These are phyloP conservation scores for Neodidymelliopsis sp. DNA, from an alignment of 2,329 filamentous ascomycete genomes.

Conservation along the genomic window DNA sequence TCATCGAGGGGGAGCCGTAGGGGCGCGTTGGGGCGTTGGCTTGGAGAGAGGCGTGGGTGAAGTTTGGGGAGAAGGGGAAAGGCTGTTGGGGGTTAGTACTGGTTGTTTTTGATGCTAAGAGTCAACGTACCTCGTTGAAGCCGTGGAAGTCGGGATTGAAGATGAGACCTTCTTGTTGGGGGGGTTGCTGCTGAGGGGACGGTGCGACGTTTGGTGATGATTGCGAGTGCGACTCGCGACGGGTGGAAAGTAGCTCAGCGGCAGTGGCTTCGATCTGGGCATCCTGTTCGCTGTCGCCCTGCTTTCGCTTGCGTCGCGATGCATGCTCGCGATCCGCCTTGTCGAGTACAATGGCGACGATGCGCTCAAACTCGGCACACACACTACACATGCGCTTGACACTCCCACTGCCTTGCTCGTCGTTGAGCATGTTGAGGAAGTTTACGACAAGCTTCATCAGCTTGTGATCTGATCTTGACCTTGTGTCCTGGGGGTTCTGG, in stretches of 20 bases:
- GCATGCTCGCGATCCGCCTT: conserved; percentile 87
- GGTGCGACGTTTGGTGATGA: conserved; percentile 15
- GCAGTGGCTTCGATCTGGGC: conserved; percentile 48
- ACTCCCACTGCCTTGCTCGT: conserved; percentile 87
- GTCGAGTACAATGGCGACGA: conserved; percentile 88
- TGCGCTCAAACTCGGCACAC: conserved; percentile 95
- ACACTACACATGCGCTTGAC: conserved; percentile 93
- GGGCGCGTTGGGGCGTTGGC: conserved; percentile 35
- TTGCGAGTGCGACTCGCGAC: conserved; percentile 35
- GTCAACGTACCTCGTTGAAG: conserved; percentile 46
- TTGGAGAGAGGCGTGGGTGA: conserved; percentile 49
- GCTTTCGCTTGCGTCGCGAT: conserved; percentile 84
- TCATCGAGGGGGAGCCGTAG: conserved; percentile 43
- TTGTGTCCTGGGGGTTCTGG: conserved; percentile 89
- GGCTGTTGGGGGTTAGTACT: conserved; percentile 37
- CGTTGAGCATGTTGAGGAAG: conserved; percentile 87
- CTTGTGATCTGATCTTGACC: conserved; percentile 86
- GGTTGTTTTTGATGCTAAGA: neutral
- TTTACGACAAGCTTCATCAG: conserved; percentile 93
- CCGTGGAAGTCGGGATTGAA: conserved; percentile 48
- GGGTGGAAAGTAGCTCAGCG: conserved; percentile 44
- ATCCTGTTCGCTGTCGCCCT: conserved; percentile 60
- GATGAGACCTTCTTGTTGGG: conserved; percentile 37
- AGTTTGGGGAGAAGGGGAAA: conserved; percentile 51
- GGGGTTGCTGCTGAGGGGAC: conserved; percentile 36